Evolutionary conservation across 176 grass and related monocot genomes (phyloP).

Genomic region (Oryza meyeriana): DNA sequence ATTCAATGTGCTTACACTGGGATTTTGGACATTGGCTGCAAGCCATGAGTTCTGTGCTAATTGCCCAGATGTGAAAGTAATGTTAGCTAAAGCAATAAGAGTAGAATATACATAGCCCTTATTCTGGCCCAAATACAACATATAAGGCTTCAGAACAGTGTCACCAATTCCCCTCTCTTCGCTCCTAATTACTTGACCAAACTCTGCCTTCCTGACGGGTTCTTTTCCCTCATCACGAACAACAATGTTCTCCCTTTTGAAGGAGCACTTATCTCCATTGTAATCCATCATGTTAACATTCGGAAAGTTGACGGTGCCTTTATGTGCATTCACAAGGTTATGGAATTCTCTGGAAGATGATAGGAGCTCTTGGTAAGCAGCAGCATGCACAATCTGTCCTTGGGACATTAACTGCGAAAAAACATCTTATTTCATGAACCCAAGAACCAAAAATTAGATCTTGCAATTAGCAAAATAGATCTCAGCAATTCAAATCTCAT

Average conservation of each 20-base stretch:
- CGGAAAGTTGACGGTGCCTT: slow-evolving; percentile 47
- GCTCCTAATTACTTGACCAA: slow-evolving; percentile 72
- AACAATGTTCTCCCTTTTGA: slow-evolving; percentile 38
- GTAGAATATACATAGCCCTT: not conserved
- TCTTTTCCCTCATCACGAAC: slow-evolving; percentile 28
- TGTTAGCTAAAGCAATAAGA: not conserved
- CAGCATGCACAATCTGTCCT: slow-evolving; percentile 58
- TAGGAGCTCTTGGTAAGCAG: slow-evolving; percentile 57
- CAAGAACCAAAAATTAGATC: not conserved
- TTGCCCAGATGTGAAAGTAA: slow-evolving; percentile 28
- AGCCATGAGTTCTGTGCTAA: slow-evolving; percentile 32
- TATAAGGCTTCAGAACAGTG: not conserved
- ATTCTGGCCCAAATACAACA: not conserved
- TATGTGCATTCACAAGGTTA: slow-evolving; percentile 74
- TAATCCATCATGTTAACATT: slow-evolving; percentile 37
- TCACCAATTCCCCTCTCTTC: slow-evolving; percentile 79
- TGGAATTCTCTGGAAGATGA: slow-evolving; percentile 72
- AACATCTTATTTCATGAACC: not conserved
- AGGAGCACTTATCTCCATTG: not conserved
- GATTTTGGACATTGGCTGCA: not conserved
- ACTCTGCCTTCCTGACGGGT: slow-evolving; percentile 18
- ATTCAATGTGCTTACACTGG: not conserved
- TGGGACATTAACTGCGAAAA: slow-evolving; percentile 79
- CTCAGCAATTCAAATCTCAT: no score
- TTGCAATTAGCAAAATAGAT: not conserved